Percentiles rank a stretch among this genome's conserved stretches.
These are phyloP conservation scores for Solanum appendiculatum DNA, from an alignment of 257 asterid species.

Conservation along the genomic window DNA sequence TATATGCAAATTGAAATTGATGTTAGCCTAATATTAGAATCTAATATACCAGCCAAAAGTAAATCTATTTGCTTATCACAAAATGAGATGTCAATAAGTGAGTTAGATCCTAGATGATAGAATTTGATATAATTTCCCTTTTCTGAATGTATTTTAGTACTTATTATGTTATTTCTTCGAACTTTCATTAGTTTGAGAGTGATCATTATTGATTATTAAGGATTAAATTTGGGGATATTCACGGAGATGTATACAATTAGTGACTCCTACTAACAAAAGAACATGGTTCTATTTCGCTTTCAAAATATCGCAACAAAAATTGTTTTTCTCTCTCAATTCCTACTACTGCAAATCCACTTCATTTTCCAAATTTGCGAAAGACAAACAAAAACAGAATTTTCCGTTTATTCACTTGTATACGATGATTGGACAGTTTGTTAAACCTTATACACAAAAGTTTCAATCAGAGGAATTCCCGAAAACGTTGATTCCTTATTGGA, in stretches of 20 bases:
- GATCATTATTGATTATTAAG: background rate
- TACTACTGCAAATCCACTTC: background rate
- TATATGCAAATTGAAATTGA: background rate
- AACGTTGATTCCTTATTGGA: no score
- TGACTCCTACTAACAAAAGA: background rate
- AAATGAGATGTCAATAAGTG: background rate
- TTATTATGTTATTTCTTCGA: background rate
- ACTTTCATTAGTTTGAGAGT: background rate
- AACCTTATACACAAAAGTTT: background rate
- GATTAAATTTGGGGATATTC: background rate
- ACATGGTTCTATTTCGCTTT: background rate
- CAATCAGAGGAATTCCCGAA: background rate
- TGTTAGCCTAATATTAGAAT: background rate
- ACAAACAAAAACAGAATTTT: background rate
- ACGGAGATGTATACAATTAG: background rate
- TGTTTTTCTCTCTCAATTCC: background rate
- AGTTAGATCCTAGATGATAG: background rate
- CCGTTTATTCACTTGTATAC: background rate
- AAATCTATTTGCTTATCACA: background rate
- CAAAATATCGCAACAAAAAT: background rate
- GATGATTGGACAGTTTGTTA: background rate
- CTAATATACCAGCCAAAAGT: background rate
- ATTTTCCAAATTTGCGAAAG: background rate
- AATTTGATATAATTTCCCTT: background rate
- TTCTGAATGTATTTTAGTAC: no score